Base-by-base conservation (phyloP, 2,329 filamentous ascomycete genomes). In the Lanzia echinophila region DNA sequence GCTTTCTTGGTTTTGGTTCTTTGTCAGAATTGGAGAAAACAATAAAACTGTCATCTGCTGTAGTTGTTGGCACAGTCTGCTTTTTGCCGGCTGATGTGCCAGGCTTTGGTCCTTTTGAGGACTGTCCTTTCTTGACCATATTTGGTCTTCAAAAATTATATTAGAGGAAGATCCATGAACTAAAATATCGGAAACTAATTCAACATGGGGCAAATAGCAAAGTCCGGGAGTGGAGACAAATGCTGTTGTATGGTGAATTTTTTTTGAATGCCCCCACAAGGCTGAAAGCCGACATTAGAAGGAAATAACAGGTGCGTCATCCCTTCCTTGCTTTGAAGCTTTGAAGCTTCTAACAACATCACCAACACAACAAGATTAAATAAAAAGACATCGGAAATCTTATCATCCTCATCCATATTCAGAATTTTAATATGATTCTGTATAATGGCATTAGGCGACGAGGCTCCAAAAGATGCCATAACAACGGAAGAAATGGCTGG, bases 21-120 rank as follows among this genome's bases (percentile, higher is more conserved):
- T 80, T 79, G 59, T 77, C 78, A n/a, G 76, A 76, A 62, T 81
- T 82, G n/a, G 75, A 75, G 58, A 78, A 79, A 46, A 79, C 71
- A 55, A 79, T 79, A 61, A 79, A 78, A 65, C 77, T 76, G 64
- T 77, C 76, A 58, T 79, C 76, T 19, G 70, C 61, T 41, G 53
- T 54, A 4, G 63, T 56, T 12, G 58, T 58, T 33, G 65, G 56
- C 42, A 65, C 58, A 2, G 63, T 54, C 15, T 60, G 50, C 43
- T 64, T 66, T 51, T 67, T 67, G 41, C 58, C 58, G 4, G 58
- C 60, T 44, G 61, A 59, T 20, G 64, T 65, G 10, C 62, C 61
- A 32, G 65, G 63, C n/a, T 66, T 65, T 46, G 68, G 68, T 12
- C 59, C 65, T 49, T 67, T 68, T 6, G 50, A 53, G 31, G 65